Percentiles rank a stretch among this genome's conserved stretches.
Evolutionary conservation across 2,329 filamentous ascomycete species (phyloP).

Genomic region (Pyrenophora seminiperda): DNA sequence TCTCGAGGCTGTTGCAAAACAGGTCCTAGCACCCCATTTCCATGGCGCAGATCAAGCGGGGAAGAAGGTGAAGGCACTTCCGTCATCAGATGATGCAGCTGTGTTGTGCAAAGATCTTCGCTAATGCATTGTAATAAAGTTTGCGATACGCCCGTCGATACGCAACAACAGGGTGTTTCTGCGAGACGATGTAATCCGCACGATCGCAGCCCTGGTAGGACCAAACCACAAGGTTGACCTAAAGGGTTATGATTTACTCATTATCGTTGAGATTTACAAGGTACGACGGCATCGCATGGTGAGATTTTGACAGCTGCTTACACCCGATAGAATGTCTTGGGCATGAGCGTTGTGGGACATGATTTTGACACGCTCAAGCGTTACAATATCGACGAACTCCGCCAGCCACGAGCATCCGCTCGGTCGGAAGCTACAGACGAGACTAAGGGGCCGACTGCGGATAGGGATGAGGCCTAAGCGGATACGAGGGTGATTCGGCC

Average conservation of each 20-base stretch:
- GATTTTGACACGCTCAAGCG: slow-evolving; percentile 76
- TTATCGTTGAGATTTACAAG: slow-evolving; percentile 81
- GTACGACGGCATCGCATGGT: slow-evolving; percentile 56
- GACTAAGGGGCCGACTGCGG: slow-evolving; percentile 4
- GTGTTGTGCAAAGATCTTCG: slow-evolving; percentile 13
- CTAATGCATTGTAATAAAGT: slow-evolving; percentile 57
- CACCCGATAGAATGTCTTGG: slow-evolving; percentile 67
- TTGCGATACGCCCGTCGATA: slow-evolving; percentile 80
- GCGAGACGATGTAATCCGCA: slow-evolving; percentile 71
- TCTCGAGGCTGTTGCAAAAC: slow-evolving; percentile 66
- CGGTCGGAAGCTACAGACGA: slow-evolving; percentile 7
- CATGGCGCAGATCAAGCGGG: slow-evolving; percentile 55
- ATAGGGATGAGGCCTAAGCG: slow-evolving; percentile 33
- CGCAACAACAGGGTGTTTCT: slow-evolving; percentile 73
- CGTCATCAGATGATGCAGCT: slow-evolving; percentile 14
- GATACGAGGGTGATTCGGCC: slow-evolving; percentile 5
- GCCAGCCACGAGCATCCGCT: slow-evolving; percentile 52
- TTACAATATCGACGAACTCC: slow-evolving; percentile 79
- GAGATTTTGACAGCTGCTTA: slow-evolving; percentile 26
- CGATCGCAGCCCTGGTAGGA: slow-evolving; percentile 69
- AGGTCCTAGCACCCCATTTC: slow-evolving; percentile 69
- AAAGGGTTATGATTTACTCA: slow-evolving; percentile 75
- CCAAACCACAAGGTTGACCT: slow-evolving; percentile 76
- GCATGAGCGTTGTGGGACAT: slow-evolving; percentile 77
- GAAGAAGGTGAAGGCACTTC: slow-evolving; percentile 56